Evolutionary conservation across 768 basidiomycete species (phyloP), one percentile per base, ranked within the genome.

Genomic region (Melanogaster broomeanus): DNA sequence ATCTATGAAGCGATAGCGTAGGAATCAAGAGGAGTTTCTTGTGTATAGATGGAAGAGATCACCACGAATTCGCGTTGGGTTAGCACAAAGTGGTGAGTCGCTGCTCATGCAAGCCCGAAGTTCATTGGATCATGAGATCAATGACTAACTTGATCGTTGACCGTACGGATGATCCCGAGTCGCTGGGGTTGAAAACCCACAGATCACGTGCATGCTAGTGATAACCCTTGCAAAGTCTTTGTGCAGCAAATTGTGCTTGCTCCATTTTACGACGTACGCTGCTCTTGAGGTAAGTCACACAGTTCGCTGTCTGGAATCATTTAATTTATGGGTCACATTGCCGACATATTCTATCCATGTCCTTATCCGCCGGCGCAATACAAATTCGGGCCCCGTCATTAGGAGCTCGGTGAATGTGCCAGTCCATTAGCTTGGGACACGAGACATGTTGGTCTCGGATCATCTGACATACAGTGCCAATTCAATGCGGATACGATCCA

Each of bases 191-290:
- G 46, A 60, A 60, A 42, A n/a, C n/a, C 49, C 49, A 58, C 45
- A 44, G 49, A 55, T 62, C 61, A 63, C 61, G 61, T 62, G 56
- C 41, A 9, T n/a, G 18, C 27, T 28, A 18, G n/a, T n/a, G n/a
- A n/a, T n/a, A n/a, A n/a, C n/a, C n/a, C n/a, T n/a, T n/a, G n/a
- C n/a, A n/a, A n/a, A n/a, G n/a, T n/a, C n/a, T n/a, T n/a, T n/a
- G n/a, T n/a, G n/a, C n/a, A n/a, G n/a, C n/a, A n/a, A n/a, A n/a
- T n/a, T n/a, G n/a, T n/a, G n/a, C n/a, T n/a, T n/a, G n/a, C 42
- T 43, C 42, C 25, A 30, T 43, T 43, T 15, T 27, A 43, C 28
- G 25, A 30, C 18, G 28, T 43, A 43, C 28, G 25, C n/a, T 18
- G 28, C 28, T 16, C 27, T 30, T 24, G 28, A 28, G 18, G 18